Evolutionary conservation across 352 stramenopile species (phyloP), one percentile per base, ranked within the genome.

Genomic region (Globisporangium splendens): DNA sequence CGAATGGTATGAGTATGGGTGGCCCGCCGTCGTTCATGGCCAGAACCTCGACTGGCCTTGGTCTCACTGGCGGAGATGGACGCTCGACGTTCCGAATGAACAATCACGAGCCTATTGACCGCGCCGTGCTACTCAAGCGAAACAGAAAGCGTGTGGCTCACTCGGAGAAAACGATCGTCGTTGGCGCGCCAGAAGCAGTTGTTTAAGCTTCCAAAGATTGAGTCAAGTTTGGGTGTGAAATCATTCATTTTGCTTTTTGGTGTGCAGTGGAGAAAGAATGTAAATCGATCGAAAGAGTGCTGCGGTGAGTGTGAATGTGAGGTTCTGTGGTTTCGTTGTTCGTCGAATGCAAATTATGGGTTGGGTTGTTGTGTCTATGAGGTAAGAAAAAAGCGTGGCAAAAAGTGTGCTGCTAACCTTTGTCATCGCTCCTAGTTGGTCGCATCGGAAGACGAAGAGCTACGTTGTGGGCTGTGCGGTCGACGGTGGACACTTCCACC

Each of bases 141-240:
- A 92, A 74, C 56, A 76, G 77, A 35, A 91, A 91, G 61, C 81
- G 80, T 49, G 73, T 69, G 12, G 69, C 78, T 50, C 83, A 84
- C 59, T 91, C 79, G 0, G 80, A 92, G 65, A 89, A 89, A 64
- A 94, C 79, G n/a, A 96, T 96, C 58, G 86, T 93, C 47, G 83
- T 96, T 1, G 86, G 86, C 38, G 86, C 84, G 1, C 82, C 81
- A 2, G 84, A 96, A 72, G 86, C 86, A 53, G 77, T 79, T 41
- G 86, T 96, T 39, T 96, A 87, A 74, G 24, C n/a, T n/a, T n/a
- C 12, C 11, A 50, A 20, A 28, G 35, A 47, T 14, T 7, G 15
- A 10, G 24, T 35, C 21, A 15, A 44, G 24, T 8, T 17, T 11
- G 43, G 11, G 4, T 8, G 20, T 17, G 35, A 18, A 15, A 42